Evolutionary conservation across 2,329 filamentous ascomycete species (phyloP), one percentile per base, ranked within the genome.

Genomic region (Claviceps sp.): DNA sequence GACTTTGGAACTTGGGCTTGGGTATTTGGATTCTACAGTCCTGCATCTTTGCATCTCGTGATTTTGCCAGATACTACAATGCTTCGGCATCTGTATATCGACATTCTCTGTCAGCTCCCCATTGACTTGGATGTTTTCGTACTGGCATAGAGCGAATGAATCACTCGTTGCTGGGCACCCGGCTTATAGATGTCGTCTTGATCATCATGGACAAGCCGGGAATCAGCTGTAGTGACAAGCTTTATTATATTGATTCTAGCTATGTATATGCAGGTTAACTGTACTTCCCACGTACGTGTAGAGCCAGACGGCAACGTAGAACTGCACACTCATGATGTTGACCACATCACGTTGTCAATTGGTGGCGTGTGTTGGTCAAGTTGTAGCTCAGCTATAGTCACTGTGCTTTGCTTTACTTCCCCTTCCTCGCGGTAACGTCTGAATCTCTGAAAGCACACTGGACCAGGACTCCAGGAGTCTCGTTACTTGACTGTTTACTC

Each of bases 171-270:
- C 75, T 77, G 73, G 73, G 74, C 74, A 73, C 74, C 73, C 70
- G 70, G 65, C 63, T 72, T 75, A 64, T 70, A 77, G 73, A 73
- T 64, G 67, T 73, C 74, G 74, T 77, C 69, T 74, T 76, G 73
- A 68, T 68, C 64, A 61, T 76, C 70, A 56, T 66, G 64, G 74
- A 77, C 59, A 73, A 67, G 68, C 65, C 71, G 73, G 74, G 74
- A 77, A 77, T 78, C 73, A 76, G 74, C 73, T 76, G 75, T 76
- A 76, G 74, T 73, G 68, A 77, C 73, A 77, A 74, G 50, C 50
- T 8, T 39, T 13, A 17, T 19, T 8, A 19, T 4, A 19, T 34
- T n/a, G 16, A 37, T 34, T 3, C 24, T 13, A 11, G 10, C 11
- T 11, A 11, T 30, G 30, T 34, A 34, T 11, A 4, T 4, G 30